phyloP scores from a whole-genome alignment of 352 stramenopile genomes.

The Globisporangium nagaii region DNA sequence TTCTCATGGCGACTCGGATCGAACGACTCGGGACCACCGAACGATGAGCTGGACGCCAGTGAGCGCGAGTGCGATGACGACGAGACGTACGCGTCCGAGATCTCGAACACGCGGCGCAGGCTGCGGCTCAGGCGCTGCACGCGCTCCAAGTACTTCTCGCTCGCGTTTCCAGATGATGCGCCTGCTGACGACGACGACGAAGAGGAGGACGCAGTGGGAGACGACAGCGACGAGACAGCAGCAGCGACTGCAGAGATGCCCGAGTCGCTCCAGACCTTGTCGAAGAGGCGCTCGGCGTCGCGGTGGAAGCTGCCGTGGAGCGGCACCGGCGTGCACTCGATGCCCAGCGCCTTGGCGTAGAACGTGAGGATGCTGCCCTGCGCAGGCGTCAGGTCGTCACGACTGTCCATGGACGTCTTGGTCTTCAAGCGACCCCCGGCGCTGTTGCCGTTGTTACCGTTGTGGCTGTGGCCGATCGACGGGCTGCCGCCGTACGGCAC shows the following conservation, averaged over 20 bases:
- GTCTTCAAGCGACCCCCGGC: conserved; percentile 1
- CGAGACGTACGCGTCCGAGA: conserved; percentile 82
- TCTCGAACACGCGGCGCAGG: conserved; percentile 75
- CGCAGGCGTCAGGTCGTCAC: conserved; percentile 41
- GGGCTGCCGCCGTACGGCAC: conserved; percentile 31
- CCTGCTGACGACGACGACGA: conserved; percentile 22
- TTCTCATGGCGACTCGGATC: conserved; percentile 52
- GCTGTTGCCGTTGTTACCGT: too few relatives aligned
- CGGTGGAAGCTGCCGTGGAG: conserved; percentile 73
- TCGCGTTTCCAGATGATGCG: conserved; percentile 1
- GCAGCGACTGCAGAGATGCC: conserved; percentile 18
- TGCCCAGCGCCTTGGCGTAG: conserved; percentile 73
- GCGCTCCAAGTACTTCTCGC: conserved; percentile 37
- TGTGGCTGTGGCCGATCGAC: conserved; percentile 2
- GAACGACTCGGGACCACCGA: conserved; percentile 42
- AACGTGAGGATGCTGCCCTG: conserved; percentile 74
- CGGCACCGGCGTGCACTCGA: conserved; percentile 62
- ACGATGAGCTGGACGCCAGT: conserved; percentile 10
- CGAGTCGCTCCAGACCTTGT: conserved; percentile 69
- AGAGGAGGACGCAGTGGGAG: conserved; percentile 10
- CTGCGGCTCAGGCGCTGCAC: conserved; percentile 67
- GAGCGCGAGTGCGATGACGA: conserved; percentile 62
- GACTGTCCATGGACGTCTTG: conserved; percentile 16
- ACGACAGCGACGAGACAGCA: conserved; percentile 12
- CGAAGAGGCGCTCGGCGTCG: conserved; percentile 77